Evolutionary conservation across 1,139 yeast species (phyloP).

Genomic region (Pichia inconspicua): DNA sequence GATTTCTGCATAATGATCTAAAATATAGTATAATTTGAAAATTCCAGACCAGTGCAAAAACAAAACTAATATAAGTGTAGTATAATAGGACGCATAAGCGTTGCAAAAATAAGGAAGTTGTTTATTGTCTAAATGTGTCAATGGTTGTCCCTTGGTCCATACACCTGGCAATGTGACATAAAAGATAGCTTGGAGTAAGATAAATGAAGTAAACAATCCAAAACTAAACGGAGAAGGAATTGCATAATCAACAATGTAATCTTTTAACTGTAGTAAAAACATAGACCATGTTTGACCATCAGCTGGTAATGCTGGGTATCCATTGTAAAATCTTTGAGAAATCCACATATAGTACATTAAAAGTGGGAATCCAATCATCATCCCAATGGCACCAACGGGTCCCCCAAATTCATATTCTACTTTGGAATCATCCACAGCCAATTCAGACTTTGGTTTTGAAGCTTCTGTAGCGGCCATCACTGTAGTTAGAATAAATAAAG

Average conservation of each 20-base stretch:
- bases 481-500: background rate
- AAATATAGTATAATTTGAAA: constrained; percentile 62
- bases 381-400: constrained; percentile 82
- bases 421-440: background rate
- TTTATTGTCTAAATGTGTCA: constrained; percentile 66
- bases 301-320: constrained; percentile 62
- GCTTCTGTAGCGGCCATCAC: background rate
- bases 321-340: constrained; percentile 71
- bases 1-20: constrained; percentile 81
- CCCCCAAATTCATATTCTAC: constrained; percentile 89
- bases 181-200: constrained; percentile 62
- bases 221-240: constrained; percentile 64
- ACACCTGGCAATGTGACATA: constrained; percentile 90
- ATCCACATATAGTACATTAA: constrained; percentile 98
- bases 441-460: background rate
- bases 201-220: constrained; percentile 61
- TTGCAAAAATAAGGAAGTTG: constrained; percentile 91
- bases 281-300: constrained; percentile 50
- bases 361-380: constrained; percentile 87
- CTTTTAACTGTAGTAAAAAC: constrained; percentile 42
- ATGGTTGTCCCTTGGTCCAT: constrained; percentile 91
- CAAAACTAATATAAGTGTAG: constrained; percentile 50
- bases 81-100: constrained; percentile 78
- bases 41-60: constrained; percentile 64
- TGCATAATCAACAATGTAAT: constrained; percentile 47